phyloP scores from a whole-genome alignment of 1,284 basidiomycete species.

The Leccinum angustisporum region DNA sequence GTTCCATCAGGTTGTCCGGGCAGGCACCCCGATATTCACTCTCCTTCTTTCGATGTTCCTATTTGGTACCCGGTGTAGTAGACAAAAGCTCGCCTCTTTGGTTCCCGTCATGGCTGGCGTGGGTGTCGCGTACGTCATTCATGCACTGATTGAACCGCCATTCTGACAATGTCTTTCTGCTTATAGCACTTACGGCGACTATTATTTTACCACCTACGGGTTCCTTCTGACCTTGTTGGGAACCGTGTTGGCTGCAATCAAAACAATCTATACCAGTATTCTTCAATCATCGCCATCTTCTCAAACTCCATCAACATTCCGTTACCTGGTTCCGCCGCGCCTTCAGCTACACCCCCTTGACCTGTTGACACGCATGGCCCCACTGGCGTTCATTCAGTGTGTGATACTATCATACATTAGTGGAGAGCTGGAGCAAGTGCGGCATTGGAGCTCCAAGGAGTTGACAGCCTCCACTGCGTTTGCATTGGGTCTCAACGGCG shows the following conservation, averaged over 20 bases:
- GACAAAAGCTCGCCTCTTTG: constrained; percentile 69
- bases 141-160: not conserved
- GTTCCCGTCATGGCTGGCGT: constrained; percentile 90
- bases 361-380: constrained; percentile 81
- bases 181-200: constrained; percentile 84
- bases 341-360: constrained; percentile 79
- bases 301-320: constrained; percentile 16
- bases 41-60: constrained; percentile 70
- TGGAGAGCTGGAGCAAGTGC: constrained; percentile 75
- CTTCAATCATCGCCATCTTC: constrained; percentile 52
- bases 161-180: not conserved
- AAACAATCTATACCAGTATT: constrained; percentile 87
- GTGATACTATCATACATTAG: constrained; percentile 70
- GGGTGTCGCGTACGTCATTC: constrained; percentile 79
- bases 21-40: constrained; percentile 88
- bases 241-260: constrained; percentile 85
- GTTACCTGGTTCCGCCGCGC: constrained; percentile 43
- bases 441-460: constrained; percentile 49
- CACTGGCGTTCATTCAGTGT: constrained; percentile 87
- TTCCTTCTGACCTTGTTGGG: constrained; percentile 85
- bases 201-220: constrained; percentile 82
- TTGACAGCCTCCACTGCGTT: constrained; percentile 51
- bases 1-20: constrained; percentile 96
- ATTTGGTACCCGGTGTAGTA: constrained; percentile 52
- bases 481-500: constrained; percentile 73